Conservation (phyloP, 2,329 filamentous ascomycete genomes). For the Curvularia sp. region DNA sequence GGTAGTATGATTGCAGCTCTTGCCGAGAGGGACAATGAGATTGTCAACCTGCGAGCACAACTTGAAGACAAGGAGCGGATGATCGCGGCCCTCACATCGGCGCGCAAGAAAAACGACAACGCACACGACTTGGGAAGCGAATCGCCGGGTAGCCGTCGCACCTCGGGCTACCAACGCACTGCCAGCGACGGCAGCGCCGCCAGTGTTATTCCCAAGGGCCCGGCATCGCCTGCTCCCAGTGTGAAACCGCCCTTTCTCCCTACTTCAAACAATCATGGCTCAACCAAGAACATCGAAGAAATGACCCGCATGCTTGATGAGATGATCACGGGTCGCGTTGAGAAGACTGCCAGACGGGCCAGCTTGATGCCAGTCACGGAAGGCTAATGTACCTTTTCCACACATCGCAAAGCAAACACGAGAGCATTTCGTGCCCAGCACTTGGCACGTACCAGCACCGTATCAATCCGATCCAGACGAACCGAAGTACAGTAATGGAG, state of each 20-base stretch:
- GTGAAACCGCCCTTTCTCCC: slow-evolving; percentile 21
- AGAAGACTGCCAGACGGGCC: slow-evolving; percentile 59
- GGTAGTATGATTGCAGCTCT: slow-evolving; percentile 75
- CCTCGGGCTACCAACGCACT: slow-evolving; percentile 43
- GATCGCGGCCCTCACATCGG: slow-evolving; percentile 83
- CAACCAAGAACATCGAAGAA: slow-evolving; percentile 78
- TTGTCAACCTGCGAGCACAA: slow-evolving; percentile 84
- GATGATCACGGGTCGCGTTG: slow-evolving; percentile 88
- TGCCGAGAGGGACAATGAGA: slow-evolving; percentile 90
- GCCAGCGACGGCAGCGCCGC: slow-evolving; percentile 41
- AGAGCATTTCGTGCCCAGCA: slow-evolving; percentile 9
- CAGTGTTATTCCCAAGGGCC: slow-evolving; percentile 38
- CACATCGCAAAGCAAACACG: slow-evolving; percentile 10
- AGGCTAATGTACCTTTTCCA: slow-evolving; percentile 20
- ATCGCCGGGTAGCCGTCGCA: slow-evolving; percentile 46
- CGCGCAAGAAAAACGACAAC: slow-evolving; percentile 82
- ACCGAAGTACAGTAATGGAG: slow-evolving; percentile 35
- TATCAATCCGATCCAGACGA: slow-evolving; percentile 12
- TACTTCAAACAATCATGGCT: slow-evolving; percentile 31
- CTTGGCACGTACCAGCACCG: slow-evolving; percentile 11
- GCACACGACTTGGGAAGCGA: slow-evolving; percentile 64
- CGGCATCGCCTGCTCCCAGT: slow-evolving; percentile 28
- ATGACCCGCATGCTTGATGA: slow-evolving; percentile 94
- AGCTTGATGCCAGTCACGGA: slow-evolving; percentile 37
- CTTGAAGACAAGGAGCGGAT: slow-evolving; percentile 96